These are phyloP conservation scores for Eucalyptus leucophloia DNA, from an alignment of 345 rosid genomes.

Conservation along the genomic window DNA sequence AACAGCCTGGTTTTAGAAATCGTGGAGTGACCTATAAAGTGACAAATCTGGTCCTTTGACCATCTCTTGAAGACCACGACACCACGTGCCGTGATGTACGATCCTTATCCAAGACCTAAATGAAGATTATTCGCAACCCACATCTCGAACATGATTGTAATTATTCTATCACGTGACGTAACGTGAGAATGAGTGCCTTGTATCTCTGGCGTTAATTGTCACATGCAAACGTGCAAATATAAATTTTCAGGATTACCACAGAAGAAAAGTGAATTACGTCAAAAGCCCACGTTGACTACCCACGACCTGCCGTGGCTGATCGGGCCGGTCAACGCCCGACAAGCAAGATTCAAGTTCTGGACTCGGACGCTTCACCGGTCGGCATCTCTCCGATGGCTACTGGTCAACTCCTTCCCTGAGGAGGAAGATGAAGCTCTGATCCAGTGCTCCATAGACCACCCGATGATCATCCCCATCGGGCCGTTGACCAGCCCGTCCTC, in stretches of 20 bases:
- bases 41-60: neutral
- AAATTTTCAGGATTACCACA: slow-evolving; percentile 31
- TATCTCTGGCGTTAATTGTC: neutral
- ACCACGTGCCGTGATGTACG: neutral
- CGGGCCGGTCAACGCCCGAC: slow-evolving; percentile 35
- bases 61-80: neutral
- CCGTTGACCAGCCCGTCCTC: slow-evolving; percentile 4
- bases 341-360: slow-evolving; percentile 72
- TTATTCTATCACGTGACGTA: neutral
- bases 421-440: neutral
- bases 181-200: neutral
- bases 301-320: slow-evolving; percentile 74
- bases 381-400: slow-evolving; percentile 39
- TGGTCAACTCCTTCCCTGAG: slow-evolving; percentile 48
- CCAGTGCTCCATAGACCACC: neutral
- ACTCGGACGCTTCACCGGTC: slow-evolving; percentile 38
- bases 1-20: neutral
- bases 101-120: neutral
- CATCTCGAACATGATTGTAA: neutral
- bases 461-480: slow-evolving; percentile 30
- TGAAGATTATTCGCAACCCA: neutral
- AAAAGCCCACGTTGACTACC: slow-evolving; percentile 15
- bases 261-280: neutral
- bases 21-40: neutral
- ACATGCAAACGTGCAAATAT: neutral